phyloP scores from a whole-genome alignment of 441 rosid species.

The Bocquillonia castaneifolia region DNA sequence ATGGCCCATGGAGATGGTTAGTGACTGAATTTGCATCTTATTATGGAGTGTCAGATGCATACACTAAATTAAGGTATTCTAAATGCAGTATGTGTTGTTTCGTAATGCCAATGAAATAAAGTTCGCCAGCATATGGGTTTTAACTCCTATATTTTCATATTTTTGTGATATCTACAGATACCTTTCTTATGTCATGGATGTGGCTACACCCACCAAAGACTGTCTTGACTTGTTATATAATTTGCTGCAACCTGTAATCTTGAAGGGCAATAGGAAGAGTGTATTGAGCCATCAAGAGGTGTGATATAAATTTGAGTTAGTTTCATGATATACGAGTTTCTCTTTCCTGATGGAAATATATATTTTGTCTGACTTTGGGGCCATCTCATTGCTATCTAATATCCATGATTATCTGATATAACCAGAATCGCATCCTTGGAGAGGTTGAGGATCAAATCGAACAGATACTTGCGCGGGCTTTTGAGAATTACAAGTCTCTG shows the following conservation, averaged over 20 bases:
- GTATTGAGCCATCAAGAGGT: constrained; percentile 96
- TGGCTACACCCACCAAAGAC: constrained; percentile 87
- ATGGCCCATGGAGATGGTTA: constrained; percentile 95
- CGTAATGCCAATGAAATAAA: background rate
- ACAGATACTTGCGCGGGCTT: constrained; percentile 58
- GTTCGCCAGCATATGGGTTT: background rate
- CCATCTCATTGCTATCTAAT: background rate
- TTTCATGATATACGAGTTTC: background rate
- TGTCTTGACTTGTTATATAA: constrained; percentile 68
- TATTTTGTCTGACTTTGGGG: background rate
- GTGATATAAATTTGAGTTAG: constrained; percentile 10
- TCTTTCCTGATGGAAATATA: background rate
- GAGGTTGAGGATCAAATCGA: constrained; percentile 82
- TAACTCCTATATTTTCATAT: constrained; percentile 18
- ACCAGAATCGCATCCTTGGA: constrained; percentile 84
- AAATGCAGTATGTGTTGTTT: constrained; percentile 12
- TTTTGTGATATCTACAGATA: constrained; percentile 46
- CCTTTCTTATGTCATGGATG: constrained; percentile 92
- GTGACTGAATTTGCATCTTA: constrained; percentile 77
- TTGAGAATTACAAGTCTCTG: constrained; percentile 85
- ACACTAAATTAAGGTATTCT: constrained; percentile 74
- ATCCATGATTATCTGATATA: constrained; percentile 19
- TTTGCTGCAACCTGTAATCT: constrained; percentile 58
- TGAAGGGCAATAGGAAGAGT: constrained; percentile 63
- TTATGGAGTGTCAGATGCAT: constrained; percentile 85